Base-by-base conservation (phyloP, 176 grass and related monocot genomes). In the Carex kokanica region DNA sequence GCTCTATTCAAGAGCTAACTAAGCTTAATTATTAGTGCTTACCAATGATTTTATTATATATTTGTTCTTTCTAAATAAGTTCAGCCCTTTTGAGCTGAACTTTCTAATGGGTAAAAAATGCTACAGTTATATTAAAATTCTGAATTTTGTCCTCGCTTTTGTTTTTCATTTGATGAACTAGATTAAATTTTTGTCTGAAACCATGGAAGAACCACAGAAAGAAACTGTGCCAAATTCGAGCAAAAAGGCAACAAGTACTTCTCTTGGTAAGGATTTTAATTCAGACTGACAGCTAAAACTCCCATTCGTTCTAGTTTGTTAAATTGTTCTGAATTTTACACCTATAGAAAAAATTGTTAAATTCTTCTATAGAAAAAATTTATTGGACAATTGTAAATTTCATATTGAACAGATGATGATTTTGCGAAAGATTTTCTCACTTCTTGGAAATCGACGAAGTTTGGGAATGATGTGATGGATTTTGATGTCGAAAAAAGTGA, bases 361-460 rank as follows among this genome's bases (percentile, higher is more conserved):
- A 27, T 54, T 61, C 8, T 55, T 77, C 8, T 31, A 18, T 23
- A 73, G 34, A 43, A 79, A 20, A 49, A 36, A 60, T 55, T 70
- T 45, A 57, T 60, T 81, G 57, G 47, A 60, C 27, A 45, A 43
- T 45, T 81, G 18, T 67, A 40, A 49, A 16, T 82, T 82, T 82
- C 59, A 49, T 70, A 84, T 51, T 78, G 74, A 57, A 65, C 79
- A 98, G 95, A 93, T 91, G 90, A 94, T 59, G 90, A 98, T 85
- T 95, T 98, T 81, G 95, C 91, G n/a, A 93, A 86, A 54, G 88
- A 95, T 86, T 98, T 98, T 77, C 92, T 95, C 81, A 91, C 79
- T 27, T 87, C 88, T 45, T 98, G 95, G 95, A 91, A 94, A 78
- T 85, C 88, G 60, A 78, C 86, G 38, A 91, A 87, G 85, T 78